A percentile compares a stretch with the other conserved stretches of the same genome.
Conservation (phyloP, 352 stramenopile species). For the Phytopythium aichiense region DNA sequence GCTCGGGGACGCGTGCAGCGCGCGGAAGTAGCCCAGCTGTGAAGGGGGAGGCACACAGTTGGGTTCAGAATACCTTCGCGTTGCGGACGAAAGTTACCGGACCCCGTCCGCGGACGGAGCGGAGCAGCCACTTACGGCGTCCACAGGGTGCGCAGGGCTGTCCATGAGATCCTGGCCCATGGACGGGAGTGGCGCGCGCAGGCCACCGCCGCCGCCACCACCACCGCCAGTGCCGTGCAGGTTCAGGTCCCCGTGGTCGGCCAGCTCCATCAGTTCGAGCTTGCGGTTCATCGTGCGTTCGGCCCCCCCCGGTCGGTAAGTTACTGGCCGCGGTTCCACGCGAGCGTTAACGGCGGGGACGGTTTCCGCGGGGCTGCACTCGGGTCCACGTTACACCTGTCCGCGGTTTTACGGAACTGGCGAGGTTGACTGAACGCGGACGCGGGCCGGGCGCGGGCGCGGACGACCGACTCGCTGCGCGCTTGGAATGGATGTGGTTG, state of each 20-base stretch:
- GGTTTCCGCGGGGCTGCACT: neutral
- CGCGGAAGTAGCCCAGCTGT: constrained; percentile 32
- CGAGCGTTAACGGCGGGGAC: constrained; percentile 1
- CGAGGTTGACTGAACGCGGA: neutral
- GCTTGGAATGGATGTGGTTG: constrained; percentile 10
- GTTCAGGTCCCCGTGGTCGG: constrained; percentile 10
- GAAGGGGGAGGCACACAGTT: neutral
- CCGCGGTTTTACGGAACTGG: constrained; percentile 1
- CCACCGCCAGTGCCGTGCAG: neutral
- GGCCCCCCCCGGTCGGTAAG: neutral
- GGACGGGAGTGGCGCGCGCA: constrained; percentile 5
- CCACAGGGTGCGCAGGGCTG: neutral
- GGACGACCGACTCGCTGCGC: too few relatives aligned
- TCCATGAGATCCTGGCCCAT: constrained; percentile 36
- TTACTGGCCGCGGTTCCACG: constrained; percentile 2
- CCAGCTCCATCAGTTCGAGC: constrained; percentile 64
- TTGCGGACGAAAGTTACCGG: neutral
- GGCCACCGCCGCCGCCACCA: constrained; percentile 1
- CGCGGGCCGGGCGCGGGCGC: too few relatives aligned
- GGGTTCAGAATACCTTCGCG: neutral
- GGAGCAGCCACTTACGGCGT: neutral
- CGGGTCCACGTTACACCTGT: neutral
- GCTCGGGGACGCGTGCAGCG: constrained; percentile 13
- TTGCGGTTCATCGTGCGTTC: constrained; percentile 60
- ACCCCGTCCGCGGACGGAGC: neutral